Base-by-base conservation (phyloP, 352 stramenopile genomes). In the Phytophthora kernoviae region DNA sequence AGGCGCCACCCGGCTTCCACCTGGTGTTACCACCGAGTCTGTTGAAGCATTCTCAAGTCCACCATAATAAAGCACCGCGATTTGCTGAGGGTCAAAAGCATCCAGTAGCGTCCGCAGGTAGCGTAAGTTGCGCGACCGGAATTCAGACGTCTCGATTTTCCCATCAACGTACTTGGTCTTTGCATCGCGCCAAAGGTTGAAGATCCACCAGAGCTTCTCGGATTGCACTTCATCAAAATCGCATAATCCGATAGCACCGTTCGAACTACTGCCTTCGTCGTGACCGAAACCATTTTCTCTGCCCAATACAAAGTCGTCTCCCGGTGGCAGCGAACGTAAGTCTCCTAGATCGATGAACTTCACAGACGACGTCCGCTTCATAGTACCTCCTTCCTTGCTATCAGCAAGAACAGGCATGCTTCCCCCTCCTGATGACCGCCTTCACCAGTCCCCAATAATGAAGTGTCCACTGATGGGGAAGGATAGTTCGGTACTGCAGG, bases 141-240 rank as follows among this genome's bases (percentile, higher is more conserved):
- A 89, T 18, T 80, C 73, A 0, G 75, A 78, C 26, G 84, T 77
- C 34, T 92, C 84, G 18, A 86, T 74, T 48, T 94, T 94, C 18
- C 84, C 79, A 6, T 71, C 81, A 8, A 81, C 73, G 58, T 90
- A 94, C 60, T 88, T 91, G 10, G 64, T 56, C 40, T 88, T 89
- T 1, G 75, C 73, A 36, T 83, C 70, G 10, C 65, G 68, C 82
- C 82, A 94, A 26, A 77, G 27, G 32, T 91, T 92, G 36, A 94
- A 94, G 14, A 94, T 88, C 80, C 81, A 92, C 81, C 84, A 92
- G 15, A 94, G 57, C 33, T 78, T 81, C 60, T 91, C 84, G 1
- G 81, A 91, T 57, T 92, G 84, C n/a, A 86, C 76, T 57, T 91
- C 82, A 26, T 94, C 82, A 44, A 91, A 92, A 61, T 91, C 84